Base-by-base conservation (phyloP, 305 asterid species). In the Fraxinus nigra region DNA sequence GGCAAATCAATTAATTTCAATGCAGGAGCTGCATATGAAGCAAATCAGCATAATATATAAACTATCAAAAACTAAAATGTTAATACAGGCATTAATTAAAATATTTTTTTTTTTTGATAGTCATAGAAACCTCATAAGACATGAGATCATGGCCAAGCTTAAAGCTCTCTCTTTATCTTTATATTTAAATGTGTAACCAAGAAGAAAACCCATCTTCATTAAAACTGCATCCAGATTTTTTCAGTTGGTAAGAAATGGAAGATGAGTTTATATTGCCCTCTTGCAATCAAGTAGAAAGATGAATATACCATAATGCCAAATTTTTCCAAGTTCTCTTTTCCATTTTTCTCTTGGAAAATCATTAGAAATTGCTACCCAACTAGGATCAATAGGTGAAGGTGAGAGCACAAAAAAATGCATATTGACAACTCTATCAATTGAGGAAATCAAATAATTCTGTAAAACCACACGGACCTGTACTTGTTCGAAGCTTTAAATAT, bases 401-500 rank as follows among this genome's bases (percentile, higher is more conserved):
- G 73, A 84, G 80, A 79, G n/a, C 65, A 78, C 13, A 75, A 33
- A 33, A 37, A 54, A 37, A 69, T 83, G 51, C 77, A 77, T n/a
- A 77, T 30, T 20, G 28, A 14, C 63, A 67, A 37, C 65, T 51
- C 73, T 34, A 16, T 35, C 46, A 72, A 72, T 18, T 34, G 37
- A 70, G 38, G 67, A n/a, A 54, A 54, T 54, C 26, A 54, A 54
- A 54, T 54, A 54, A n/a, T 54, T n/a, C 63, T 54, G 10, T 18
- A 54, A 54, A n/a, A 54, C 3, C 67, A 80, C 54, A 80, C 90
- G 70, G 72, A 97, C 99, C 98, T 82, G 99, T 92, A 89, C 99
- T 94, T 77, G 99, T 97, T 30, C 94, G 95, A 85, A 97, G 97
- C 91, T 90, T 94, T 89, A 97, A 85, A 86, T 92, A 89, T 85